Percentiles rank a stretch among this genome's conserved stretches.
Conservation (phyloP, 75 land plant species). For the Adiantum capillusveneris region DNA sequence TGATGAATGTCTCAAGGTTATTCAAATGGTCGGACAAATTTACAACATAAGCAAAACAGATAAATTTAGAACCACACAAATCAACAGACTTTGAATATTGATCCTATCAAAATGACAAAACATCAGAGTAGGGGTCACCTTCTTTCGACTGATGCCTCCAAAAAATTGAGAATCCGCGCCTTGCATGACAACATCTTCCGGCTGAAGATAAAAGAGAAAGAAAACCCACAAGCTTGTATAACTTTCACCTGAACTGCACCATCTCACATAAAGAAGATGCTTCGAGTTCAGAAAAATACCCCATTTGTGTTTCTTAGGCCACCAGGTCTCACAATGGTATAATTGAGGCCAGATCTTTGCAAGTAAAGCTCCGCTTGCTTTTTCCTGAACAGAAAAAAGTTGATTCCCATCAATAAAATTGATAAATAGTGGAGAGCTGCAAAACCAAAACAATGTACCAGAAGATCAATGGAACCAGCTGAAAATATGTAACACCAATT, state of each 20-base stretch:
- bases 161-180: conserved; percentile 20
- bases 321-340: conserved; percentile 26
- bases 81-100: no score
- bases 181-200: conserved; percentile 18
- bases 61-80: no score
- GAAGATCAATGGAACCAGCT: conserved; percentile 20
- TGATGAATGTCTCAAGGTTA: no score
- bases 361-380: conserved; percentile 23
- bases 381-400: conserved; percentile 14
- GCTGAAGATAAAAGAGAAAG: conserved; percentile 9
- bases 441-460: conserved; percentile 8
- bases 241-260: no score
- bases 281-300: conserved; percentile 6
- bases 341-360: conserved; percentile 30
- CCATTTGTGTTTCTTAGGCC: conserved; percentile 13
- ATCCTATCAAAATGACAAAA: no score
- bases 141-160: conserved; percentile 21
- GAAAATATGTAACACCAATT: conserved; percentile 23
- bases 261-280: no score
- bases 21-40: no score
- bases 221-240: no score
- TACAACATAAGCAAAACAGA: no score
- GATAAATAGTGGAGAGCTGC: neutral
- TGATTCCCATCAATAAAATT: neutral
- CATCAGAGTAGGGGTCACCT: conserved; percentile 4